Conservation (phyloP, 768 basidiomycete genomes). For the Serpula lacrymans region DNA sequence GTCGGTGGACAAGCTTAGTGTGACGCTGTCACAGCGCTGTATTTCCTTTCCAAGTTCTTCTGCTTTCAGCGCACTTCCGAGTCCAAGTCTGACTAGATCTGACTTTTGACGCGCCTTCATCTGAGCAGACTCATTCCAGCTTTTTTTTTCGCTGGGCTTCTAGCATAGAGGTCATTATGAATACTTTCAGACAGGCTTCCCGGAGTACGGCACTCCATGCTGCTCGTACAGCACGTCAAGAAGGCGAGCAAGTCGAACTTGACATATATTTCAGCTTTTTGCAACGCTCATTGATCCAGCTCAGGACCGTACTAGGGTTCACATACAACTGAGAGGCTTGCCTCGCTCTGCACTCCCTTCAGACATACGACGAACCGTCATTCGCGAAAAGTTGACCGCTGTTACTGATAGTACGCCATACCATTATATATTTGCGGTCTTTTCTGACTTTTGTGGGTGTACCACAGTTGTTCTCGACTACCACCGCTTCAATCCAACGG, state of each 20-base stretch:
- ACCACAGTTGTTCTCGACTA: slow-evolving; percentile 59
- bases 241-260: not conserved
- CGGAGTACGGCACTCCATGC: too few species aligned
- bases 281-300: slow-evolving; percentile 10
- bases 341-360: slow-evolving; percentile 50
- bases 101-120: too few species aligned
- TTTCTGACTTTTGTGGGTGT: not conserved
- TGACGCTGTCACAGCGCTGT: slow-evolving; percentile 30
- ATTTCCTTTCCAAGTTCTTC: slow-evolving; percentile 25
- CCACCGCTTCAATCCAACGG: slow-evolving; percentile 54
- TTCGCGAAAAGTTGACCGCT: slow-evolving; percentile 40
- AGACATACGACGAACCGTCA: slow-evolving; percentile 49
- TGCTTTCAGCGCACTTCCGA: too few species aligned
- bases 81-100: too few species aligned
- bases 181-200: too few species aligned
- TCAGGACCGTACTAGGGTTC: slow-evolving; percentile 28
- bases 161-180: too few species aligned
- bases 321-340: slow-evolving; percentile 48
- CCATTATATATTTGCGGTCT: not conserved
- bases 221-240: too few species aligned
- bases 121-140: too few species aligned
- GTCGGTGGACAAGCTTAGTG: too few species aligned
- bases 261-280: not conserved
- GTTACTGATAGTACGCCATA: slow-evolving; percentile 35
- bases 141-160: too few species aligned